Evolutionary conservation across 257 asterid species (phyloP).

Genomic region (Plantago major): DNA sequence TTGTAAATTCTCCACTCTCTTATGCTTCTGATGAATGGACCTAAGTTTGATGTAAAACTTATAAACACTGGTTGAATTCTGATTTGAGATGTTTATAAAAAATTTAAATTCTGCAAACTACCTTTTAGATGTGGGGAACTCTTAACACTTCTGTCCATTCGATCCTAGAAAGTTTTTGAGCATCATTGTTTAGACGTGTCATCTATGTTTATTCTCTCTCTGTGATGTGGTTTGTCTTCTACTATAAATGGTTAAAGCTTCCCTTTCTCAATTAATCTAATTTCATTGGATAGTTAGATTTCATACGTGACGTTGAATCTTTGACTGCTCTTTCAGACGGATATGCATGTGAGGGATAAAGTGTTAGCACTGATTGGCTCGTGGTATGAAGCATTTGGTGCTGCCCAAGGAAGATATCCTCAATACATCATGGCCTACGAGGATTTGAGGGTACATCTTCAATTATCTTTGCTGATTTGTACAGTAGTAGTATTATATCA

Average conservation of each 20-base stretch:
- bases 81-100: no score
- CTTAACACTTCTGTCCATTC: no score
- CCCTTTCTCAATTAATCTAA: neutral
- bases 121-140: no score
- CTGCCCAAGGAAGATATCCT: constrained; percentile 78
- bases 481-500: neutral
- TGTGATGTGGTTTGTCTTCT: neutral
- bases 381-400: constrained; percentile 96
- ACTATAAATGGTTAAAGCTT: neutral
- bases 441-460: constrained; percentile 62
- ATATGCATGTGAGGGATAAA: constrained; percentile 78
- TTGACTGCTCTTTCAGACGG: constrained; percentile 56
- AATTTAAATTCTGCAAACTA: no score
- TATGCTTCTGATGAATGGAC: no score
- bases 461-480: neutral
- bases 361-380: constrained; percentile 61
- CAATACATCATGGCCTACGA: constrained; percentile 86
- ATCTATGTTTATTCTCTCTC: neutral
- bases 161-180: no score
- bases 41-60: no score
- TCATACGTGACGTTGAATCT: neutral
- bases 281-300: neutral
- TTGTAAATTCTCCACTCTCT: neutral
- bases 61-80: no score
- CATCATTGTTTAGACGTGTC: no score